Base-by-base conservation (phyloP, 805 yeast species). In the Zygosaccharomyces kombuchaensis region DNA sequence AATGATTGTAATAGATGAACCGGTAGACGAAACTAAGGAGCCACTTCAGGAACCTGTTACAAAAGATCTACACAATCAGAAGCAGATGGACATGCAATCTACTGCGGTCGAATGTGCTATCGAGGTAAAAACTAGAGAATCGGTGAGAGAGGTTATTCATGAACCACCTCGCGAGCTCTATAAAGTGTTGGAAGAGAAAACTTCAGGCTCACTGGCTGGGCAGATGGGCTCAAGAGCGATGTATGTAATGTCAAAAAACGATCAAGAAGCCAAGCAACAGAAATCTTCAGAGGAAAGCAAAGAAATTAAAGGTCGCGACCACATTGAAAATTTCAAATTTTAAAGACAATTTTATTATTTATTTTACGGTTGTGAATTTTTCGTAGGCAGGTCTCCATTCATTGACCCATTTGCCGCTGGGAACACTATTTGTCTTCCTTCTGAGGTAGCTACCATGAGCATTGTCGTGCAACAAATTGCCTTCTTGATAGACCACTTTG, bases 401-500 rank as follows among this genome's bases (percentile, higher is more conserved):
- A 12, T 46, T 39, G 41, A 44, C 40, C 50, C 51, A 47, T 19
- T 45, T 34, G 9, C 40, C 31, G 16, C 36, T 47, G 7, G 53
- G 50, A 19, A n/a, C 35, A 29, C 40, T 37, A 17, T 46, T 46
- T 32, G 45, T 44, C 17, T 17, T 45, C 32, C 56, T 53, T 19
- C 41, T 48, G 14, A 53, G 36, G 27, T 53, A 53, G 4, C 21
- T 7, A 9, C 56, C 56, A 7, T 31, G 29, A 2, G 54, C 56
- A 31, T 51, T 46, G 23, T 44, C 46, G 14, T 43, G 32, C 8
- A 51, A 16, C 1, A 53, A 39, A 25, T 59, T 66, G 17, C 68
- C 58, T 36, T 66, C 64, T 58, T 41, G 44, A 32, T 67, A 72
- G 5, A 63, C 62, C 8, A 68, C 50, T 1, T 57, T 27, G 2